Conservation (phyloP, 345 rosid genomes). For the Erodium maritimum region DNA sequence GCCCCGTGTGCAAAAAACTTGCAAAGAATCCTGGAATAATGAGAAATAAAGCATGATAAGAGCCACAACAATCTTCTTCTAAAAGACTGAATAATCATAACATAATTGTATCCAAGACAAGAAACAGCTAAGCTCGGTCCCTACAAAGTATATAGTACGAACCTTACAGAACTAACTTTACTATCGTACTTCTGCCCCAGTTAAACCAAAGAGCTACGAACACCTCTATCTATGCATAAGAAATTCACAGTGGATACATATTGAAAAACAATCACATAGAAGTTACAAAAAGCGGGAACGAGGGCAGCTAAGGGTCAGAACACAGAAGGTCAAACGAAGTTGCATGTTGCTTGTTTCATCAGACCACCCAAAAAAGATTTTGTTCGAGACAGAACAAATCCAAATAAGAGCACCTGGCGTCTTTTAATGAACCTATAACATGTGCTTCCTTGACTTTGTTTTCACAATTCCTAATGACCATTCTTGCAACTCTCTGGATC, state of each 20-base stretch:
- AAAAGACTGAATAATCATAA: not conserved
- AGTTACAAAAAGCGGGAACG: too few relatives aligned
- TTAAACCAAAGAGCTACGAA: too few relatives aligned
- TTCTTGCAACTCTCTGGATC: too few relatives aligned
- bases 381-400: too few relatives aligned
- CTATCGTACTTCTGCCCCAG: not conserved
- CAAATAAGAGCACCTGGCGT: too few relatives aligned
- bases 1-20: constrained; percentile 90
- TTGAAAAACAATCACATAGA: not conserved
- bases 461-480: not conserved
- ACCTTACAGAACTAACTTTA: not conserved
- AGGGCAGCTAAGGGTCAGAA: too few relatives aligned
- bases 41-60: not conserved
- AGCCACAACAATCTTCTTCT: not conserved
- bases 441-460: too few relatives aligned
- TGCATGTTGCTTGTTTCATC: too few relatives aligned
- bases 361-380: too few relatives aligned
- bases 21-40: constrained; percentile 42
- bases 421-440: too few relatives aligned
- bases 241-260: not conserved
- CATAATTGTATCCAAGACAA: not conserved
- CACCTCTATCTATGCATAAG: not conserved
- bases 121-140: not conserved
- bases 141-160: too few relatives aligned
- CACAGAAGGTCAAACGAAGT: too few relatives aligned